A percentile compares a stretch with the other conserved stretches of the same genome.
phyloP scores from a whole-genome alignment of 2,329 filamentous ascomycete genomes.

The Penicillium sp. region DNA sequence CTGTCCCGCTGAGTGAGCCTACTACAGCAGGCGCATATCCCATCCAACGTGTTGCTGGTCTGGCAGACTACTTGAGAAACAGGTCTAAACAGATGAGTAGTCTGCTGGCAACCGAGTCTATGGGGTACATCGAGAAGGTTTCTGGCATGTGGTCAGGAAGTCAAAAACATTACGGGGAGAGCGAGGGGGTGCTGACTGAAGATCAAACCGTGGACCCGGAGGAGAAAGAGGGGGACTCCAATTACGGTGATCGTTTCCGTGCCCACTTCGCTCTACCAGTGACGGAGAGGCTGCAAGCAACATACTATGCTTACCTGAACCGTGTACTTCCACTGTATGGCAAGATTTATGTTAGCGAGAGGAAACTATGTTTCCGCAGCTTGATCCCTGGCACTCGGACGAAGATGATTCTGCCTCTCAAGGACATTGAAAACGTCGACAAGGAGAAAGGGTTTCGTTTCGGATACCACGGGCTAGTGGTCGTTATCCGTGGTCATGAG shows the following conservation, averaged over 20 bases:
- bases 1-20: conserved; percentile 53
- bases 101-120: conserved; percentile 79
- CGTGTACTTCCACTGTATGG: conserved; percentile 87
- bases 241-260: conserved; percentile 65
- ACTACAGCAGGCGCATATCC: conserved; percentile 65
- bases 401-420: conserved; percentile 84
- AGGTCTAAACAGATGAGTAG: conserved; percentile 76
- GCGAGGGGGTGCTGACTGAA: conserved; percentile 59
- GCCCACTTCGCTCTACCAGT: conserved; percentile 84
- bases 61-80: conserved; percentile 75
- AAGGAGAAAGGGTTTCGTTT: conserved; percentile 94
- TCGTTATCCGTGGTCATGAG: conserved; percentile 91
- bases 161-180: conserved; percentile 78
- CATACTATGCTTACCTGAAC: conserved; percentile 88
- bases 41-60: conserved; percentile 71
- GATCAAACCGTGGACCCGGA: conserved; percentile 55
- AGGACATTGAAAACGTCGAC: conserved; percentile 84
- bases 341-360: conserved; percentile 89
- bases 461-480: conserved; percentile 80
- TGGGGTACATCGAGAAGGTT: conserved; percentile 94
- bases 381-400: conserved; percentile 82
- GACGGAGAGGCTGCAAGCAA: conserved; percentile 75
- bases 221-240: conserved; percentile 50
- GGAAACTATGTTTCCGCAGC: conserved; percentile 87
- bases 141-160: conserved; percentile 95